These are phyloP conservation scores for Phialophora macrospora DNA, from an alignment of 2,329 filamentous ascomycete species.

Conservation along the genomic window DNA sequence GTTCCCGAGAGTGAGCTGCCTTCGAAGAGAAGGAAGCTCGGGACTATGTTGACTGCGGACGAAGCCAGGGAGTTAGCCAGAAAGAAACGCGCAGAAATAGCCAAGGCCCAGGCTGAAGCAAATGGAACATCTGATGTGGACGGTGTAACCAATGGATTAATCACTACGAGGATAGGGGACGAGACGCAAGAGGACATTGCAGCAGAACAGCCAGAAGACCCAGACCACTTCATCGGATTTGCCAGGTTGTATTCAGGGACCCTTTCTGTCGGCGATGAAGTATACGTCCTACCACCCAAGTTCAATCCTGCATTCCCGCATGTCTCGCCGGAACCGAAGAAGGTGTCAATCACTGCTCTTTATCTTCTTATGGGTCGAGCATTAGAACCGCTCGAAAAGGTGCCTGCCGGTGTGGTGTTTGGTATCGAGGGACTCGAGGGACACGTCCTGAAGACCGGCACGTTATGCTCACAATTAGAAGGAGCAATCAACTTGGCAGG, in stretches of 20 bases:
- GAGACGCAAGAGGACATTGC: constrained; percentile 56
- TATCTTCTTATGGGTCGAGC: constrained; percentile 96
- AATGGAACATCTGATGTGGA: constrained; percentile 66
- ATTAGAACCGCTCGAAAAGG: constrained; percentile 78
- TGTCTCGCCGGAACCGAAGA: constrained; percentile 73
- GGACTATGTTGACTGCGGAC: constrained; percentile 76
- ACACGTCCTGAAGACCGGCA: constrained; percentile 93
- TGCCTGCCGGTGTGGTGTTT: constrained; percentile 93
- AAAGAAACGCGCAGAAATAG: constrained; percentile 87
- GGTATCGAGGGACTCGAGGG: constrained; percentile 92
- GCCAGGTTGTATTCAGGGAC: constrained; percentile 91
- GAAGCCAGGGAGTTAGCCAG: constrained; percentile 87
- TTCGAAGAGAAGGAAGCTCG: constrained; percentile 74
- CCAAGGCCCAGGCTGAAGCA: constrained; percentile 71
- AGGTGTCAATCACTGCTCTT: constrained; percentile 81
- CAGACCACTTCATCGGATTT: constrained; percentile 91
- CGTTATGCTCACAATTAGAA: constrained; percentile 82
- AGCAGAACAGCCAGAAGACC: constrained; percentile 57
- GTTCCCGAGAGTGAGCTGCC: constrained; percentile 90
- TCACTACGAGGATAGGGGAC: constrained; percentile 53
- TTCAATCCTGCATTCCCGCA: constrained; percentile 82
- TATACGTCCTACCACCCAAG: constrained; percentile 92
- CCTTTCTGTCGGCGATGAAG: constrained; percentile 81
- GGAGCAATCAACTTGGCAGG: constrained; percentile 91
- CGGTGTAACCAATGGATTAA: constrained; percentile 63